Base-by-base conservation (phyloP, 345 rosid species). In the Anacardium occidentale region DNA sequence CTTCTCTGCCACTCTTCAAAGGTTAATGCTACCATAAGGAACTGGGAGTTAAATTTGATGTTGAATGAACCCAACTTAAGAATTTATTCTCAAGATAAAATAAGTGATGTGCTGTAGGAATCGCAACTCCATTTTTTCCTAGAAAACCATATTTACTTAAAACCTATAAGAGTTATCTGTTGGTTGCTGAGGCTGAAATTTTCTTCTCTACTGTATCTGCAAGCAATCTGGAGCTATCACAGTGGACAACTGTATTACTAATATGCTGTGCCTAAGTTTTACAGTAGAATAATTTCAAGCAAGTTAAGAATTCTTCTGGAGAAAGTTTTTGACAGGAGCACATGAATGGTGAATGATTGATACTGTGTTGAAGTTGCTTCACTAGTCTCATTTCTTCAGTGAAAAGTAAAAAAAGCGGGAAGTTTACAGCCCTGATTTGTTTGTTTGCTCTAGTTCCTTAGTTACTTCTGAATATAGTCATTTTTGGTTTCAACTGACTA, bases 131-230 rank as follows among this genome's bases (percentile, higher is more conserved):
- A 26, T 5, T 34, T 18, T 58, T 4, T 18, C 63, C 14, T 59
- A 32, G 64, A 60, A 32, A 59, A 34, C 10, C 32, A 29, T 14
- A 14, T 29, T 29, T 15, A 59, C 18, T 10, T 26, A 26, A 14
- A 59, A 59, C 63, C 63, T 29, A 14, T 58, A 26, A 24, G 37
- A 26, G 62, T 26, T 58, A 42, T 26, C 58, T 51, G 70, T 68
- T 34, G 44, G 53, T 26, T 54, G 62, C 22, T 21, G 24, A 22
- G 15, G 13, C 22, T 10, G n/a, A 20, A 42, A 2, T 13, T 48
- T 48, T 11, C 14, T 48, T 48, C 13, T 45, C 10, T 45, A 45
- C 50, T 10, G 50, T 45, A 45, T 45, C 50, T 45, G 50, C 14
- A 45, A 47, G 13, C 17, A 47, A 47, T 47, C 17, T 47, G 51